A percentile compares a stretch with the other conserved stretches of the same genome.
Evolutionary conservation across 2,329 filamentous ascomycete genomes (phyloP).

Genomic region (Cercospora sp.): DNA sequence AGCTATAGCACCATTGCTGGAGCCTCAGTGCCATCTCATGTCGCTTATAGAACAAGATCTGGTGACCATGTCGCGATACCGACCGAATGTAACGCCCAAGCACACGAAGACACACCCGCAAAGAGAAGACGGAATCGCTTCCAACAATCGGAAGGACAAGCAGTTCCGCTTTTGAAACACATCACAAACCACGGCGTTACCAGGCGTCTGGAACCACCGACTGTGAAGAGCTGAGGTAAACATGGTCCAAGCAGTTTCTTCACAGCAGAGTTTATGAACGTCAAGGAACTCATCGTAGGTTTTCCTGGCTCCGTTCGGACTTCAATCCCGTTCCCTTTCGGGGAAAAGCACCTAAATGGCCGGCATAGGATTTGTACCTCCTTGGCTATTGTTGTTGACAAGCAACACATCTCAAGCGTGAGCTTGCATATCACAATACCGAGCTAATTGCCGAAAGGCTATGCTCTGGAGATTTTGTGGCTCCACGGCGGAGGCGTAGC

Average conservation of each 20-base stretch:
- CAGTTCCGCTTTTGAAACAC: too few species aligned
- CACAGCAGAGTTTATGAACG: background rate
- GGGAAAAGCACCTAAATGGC: background rate
- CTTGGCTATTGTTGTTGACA: background rate
- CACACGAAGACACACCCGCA: too few species aligned
- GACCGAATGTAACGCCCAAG: too few species aligned
- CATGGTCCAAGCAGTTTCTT: background rate
- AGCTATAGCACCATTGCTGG: too few species aligned
- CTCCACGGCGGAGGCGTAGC: background rate
- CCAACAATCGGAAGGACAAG: too few species aligned
- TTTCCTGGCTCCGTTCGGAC: background rate
- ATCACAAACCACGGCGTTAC: too few species aligned
- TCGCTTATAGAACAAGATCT: too few species aligned
- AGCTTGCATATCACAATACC: background rate
- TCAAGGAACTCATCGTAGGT: background rate
- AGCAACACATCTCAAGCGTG: background rate
- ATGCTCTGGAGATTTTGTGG: background rate
- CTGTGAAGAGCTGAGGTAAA: background rate
- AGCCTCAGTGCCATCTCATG: too few species aligned
- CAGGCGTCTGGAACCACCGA: too few species aligned
- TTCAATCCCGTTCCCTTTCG: background rate
- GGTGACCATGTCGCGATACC: too few species aligned
- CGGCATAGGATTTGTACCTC: background rate
- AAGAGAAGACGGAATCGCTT: too few species aligned
- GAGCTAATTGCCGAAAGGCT: background rate